Evolutionary conservation across 2,329 filamentous ascomycete species (phyloP).

Genomic region (Diaporthe australafricana): DNA sequence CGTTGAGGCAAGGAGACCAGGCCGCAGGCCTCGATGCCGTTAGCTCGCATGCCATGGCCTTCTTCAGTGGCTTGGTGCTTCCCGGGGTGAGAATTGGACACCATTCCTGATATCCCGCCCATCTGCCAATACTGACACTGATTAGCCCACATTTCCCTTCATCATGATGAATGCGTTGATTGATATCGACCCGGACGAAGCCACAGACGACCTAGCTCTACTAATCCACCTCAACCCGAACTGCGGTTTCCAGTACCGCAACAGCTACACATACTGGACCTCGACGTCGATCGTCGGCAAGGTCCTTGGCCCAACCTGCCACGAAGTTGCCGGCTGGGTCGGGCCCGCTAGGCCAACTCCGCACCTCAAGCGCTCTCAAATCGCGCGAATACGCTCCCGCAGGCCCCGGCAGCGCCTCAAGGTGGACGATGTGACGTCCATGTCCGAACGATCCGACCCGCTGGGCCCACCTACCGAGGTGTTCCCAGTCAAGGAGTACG

Average conservation of each 20-base stretch:
- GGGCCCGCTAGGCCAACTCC: slow-evolving; percentile 76
- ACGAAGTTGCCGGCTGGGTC: slow-evolving; percentile 78
- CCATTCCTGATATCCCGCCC: neutral
- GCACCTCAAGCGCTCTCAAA: slow-evolving; percentile 76
- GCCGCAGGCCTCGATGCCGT: slow-evolving; percentile 69
- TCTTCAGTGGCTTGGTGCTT: slow-evolving; percentile 79
- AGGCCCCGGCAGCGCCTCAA: slow-evolving; percentile 67
- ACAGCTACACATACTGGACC: slow-evolving; percentile 82
- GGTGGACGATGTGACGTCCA: slow-evolving; percentile 71
- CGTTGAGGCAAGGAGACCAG: slow-evolving; percentile 69
- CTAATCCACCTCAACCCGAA: slow-evolving; percentile 76
- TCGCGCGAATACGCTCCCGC: slow-evolving; percentile 74
- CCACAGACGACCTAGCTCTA: slow-evolving; percentile 72
- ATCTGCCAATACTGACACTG: neutral
- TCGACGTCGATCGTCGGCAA: slow-evolving; percentile 79
- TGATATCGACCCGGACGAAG: slow-evolving; percentile 77
- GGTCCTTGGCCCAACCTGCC: slow-evolving; percentile 78
- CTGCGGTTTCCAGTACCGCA: slow-evolving; percentile 81
- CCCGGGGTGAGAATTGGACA: slow-evolving; percentile 67
- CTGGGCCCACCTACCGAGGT: slow-evolving; percentile 71
- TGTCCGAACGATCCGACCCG: slow-evolving; percentile 76
- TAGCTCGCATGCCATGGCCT: slow-evolving; percentile 80
- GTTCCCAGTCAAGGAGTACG: slow-evolving; percentile 77
- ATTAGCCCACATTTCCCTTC: slow-evolving; percentile 73
- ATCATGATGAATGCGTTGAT: slow-evolving; percentile 83